Evolutionary conservation across 2,329 filamentous ascomycete species (phyloP), one percentile per base, ranked within the genome.

Genomic region (Sclerotiophoma versabilis): DNA sequence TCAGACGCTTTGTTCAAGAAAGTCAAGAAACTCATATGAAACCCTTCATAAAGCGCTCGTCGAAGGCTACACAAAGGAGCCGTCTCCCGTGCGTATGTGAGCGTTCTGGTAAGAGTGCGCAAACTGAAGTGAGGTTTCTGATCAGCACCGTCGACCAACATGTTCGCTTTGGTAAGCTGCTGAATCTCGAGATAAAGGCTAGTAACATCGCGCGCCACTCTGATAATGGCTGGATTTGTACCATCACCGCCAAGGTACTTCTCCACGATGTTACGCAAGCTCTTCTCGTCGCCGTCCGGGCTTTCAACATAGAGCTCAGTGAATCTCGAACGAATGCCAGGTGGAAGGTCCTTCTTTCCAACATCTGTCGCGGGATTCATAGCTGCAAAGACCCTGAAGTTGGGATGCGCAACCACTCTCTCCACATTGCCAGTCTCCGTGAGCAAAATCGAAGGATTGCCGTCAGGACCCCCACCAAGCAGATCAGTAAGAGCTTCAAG

Each of bases 321-420:
- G 70, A 99, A 99, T 42, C 93, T 86, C 8, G 93, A 96, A 49
- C 93, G 84, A 36, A 98, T 86, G 1, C 93, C 93, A 49, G 91
- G 87, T 0, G 93, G 92, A 14, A 99, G 80, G 74, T 99, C 95
- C 50, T 93, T 88, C 77, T 99, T 99, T 57, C 96, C 95, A 50
- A 97, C 87, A 78, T 99, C 95, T 3, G 95, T 99, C 5, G 95
- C 95, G 25, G 95, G 95, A 69, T 99, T 99, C 95, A 99, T 99
- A 23, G 96, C 95, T 45, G 91, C 96, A 70, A 99, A 99, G 12
- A 99, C 90, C 32, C 95, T 87, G 74, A 99, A 99, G 60, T 96
- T 87, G 0, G 92, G 88, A 74, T 99, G 93, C 0, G 93, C 95
- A 57, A 88, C 83, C 29, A 99, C 88, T 60, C 93, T 86, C 74